A percentile compares a stretch with the other conserved stretches of the same genome.
Conservation (phyloP, 306 rosid species). For the Hylodesmum podocarpum region DNA sequence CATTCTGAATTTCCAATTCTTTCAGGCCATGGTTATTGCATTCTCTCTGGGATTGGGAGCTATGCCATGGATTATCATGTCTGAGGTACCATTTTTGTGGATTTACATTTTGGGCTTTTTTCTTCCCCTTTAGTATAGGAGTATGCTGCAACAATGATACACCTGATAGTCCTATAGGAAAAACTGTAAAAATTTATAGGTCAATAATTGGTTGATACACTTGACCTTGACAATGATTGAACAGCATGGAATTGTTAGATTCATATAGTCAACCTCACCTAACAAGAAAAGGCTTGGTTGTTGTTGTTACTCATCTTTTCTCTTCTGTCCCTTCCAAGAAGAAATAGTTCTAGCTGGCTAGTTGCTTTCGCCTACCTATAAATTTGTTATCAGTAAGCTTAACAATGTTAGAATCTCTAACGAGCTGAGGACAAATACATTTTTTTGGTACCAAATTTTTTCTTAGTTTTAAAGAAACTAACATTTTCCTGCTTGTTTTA, state of each 20-base stretch:
- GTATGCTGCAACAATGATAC: constrained; percentile 1
- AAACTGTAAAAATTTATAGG: background rate
- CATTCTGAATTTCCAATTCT: constrained; percentile 27
- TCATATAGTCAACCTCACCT: background rate
- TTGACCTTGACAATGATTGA: background rate
- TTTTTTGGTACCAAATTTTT: background rate
- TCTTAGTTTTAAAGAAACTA: no score
- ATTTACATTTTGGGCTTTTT: constrained; percentile 3
- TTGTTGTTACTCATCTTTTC: background rate
- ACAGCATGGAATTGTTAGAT: background rate
- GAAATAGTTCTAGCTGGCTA: background rate
- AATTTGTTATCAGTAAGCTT: background rate
- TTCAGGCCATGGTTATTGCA: constrained; percentile 76
- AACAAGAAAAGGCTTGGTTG: background rate
- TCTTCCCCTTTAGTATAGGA: background rate
- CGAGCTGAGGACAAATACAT: background rate
- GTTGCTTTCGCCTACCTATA: background rate
- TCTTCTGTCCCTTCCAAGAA: background rate
- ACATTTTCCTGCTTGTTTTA: no score
- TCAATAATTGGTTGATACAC: background rate
- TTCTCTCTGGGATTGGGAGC: constrained; percentile 95
- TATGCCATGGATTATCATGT: constrained; percentile 99
- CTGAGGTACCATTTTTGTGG: constrained; percentile 68
- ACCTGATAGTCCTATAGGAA: background rate
- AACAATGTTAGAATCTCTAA: background rate